These are phyloP conservation scores for Emmonsiellopsis sp. DNA, from an alignment of 2,329 filamentous ascomycete genomes.

Conservation along the genomic window DNA sequence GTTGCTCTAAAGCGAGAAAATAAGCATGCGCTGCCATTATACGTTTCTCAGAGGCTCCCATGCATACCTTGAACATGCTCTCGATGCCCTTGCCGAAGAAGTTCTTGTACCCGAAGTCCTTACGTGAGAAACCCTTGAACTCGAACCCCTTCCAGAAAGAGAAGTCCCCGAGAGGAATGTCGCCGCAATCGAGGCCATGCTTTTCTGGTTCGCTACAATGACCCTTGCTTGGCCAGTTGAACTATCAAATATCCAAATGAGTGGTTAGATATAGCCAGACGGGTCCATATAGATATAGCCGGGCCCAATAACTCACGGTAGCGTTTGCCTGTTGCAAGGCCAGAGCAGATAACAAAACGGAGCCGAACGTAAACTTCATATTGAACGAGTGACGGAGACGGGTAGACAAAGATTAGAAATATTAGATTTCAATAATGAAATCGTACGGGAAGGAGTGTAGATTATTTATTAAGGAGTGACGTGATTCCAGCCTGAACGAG, in stretches of 20 bases:
- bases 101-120: slow-evolving; percentile 40
- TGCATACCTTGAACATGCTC: slow-evolving; percentile 12
- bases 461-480: neutral
- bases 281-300: neutral
- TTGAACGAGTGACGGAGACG: slow-evolving; percentile 2
- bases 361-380: slow-evolving; percentile 15
- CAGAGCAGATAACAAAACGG: slow-evolving; percentile 13
- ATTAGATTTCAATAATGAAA: neutral
- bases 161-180: slow-evolving; percentile 53
- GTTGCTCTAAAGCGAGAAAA: slow-evolving; percentile 23
- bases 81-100: slow-evolving; percentile 12
- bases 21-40: too few species aligned
- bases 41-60: too few species aligned
- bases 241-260: slow-evolving; percentile 46
- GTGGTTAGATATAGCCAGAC: slow-evolving; percentile 11
- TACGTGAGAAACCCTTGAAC: slow-evolving; percentile 65
- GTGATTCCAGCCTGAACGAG: neutral
- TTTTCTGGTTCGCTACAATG: slow-evolving; percentile 61
- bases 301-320: slow-evolving; percentile 11
- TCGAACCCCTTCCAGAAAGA: slow-evolving; percentile 59
- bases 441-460: neutral
- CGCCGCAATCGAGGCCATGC: slow-evolving; percentile 61
- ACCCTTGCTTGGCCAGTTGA: slow-evolving; percentile 59
- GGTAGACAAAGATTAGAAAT: neutral
- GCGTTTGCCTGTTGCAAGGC: slow-evolving; percentile 18